Evolutionary conservation across 1,284 basidiomycete species (phyloP).

Genomic region (Caloboletus inedulis): DNA sequence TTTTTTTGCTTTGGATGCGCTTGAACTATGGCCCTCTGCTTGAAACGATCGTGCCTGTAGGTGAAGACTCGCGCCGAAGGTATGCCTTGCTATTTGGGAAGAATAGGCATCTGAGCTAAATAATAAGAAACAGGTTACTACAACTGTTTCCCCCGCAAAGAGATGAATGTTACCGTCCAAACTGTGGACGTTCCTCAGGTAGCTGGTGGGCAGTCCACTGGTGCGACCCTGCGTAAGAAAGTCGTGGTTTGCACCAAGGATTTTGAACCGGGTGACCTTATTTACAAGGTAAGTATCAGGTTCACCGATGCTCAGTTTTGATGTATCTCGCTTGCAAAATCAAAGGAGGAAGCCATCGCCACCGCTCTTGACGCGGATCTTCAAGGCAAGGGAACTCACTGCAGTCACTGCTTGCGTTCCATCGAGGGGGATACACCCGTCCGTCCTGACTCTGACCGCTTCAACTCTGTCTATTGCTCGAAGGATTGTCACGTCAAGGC

Average conservation of each 20-base stretch:
- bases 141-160: conserved; percentile 65
- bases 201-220: conserved; percentile 18
- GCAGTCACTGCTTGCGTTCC: conserved; percentile 65
- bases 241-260: conserved; percentile 67
- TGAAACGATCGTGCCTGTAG: conserved; percentile 38
- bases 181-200: conserved; percentile 38
- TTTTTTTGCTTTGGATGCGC: conserved; percentile 32
- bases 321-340: conserved; percentile 4
- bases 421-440: conserved; percentile 48
- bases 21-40: conserved; percentile 15
- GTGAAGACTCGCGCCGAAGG: conserved; percentile 69
- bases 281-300: conserved; percentile 59
- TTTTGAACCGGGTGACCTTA: conserved; percentile 64
- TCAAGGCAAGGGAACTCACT: conserved; percentile 61
- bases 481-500: conserved; percentile 56
- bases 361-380: conserved; percentile 68
- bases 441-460: conserved; percentile 46
- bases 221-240: conserved; percentile 42
- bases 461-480: conserved; percentile 68
- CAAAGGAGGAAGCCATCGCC: conserved; percentile 68
- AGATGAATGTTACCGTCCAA: conserved; percentile 62
- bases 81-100: conserved; percentile 46
- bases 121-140: conserved; percentile 59
- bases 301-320: background rate
- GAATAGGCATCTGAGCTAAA: conserved; percentile 25